Evolutionary conservation across 2,329 filamentous ascomycete genomes (phyloP), one percentile per base, ranked within the genome.

Genomic region (Penicillium thymicola): DNA sequence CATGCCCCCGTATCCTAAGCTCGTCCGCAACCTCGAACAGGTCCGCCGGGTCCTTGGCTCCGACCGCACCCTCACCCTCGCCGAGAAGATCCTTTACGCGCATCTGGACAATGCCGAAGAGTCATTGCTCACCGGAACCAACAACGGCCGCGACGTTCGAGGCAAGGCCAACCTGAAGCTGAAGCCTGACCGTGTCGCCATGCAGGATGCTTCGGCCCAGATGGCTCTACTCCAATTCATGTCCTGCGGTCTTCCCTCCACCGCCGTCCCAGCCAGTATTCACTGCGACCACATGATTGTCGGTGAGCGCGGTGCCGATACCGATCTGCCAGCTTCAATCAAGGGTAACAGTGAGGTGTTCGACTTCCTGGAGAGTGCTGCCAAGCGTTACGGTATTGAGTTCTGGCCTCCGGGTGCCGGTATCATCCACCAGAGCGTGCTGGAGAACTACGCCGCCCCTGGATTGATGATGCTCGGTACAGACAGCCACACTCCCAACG

Each of bases 211-310:
- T 14, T 96, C 91, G 30, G 94, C 94, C 6, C 94, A 99, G 79
- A 99, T 99, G 94, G 94, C 94, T 2, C 80, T 99, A 63, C 80
- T 99, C 67, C 94, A 99, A 77, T 99, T 99, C 82, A 99, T 99
- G 93, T 90, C 90, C 28, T 99, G 94, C 76, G 90, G 91, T 54
- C 82, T 99, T 52, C 89, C 89, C 28, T 86, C 86, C 58, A 96
- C 94, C 2, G 92, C 92, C 10, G 93, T 99, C 48, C 94, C 94
- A 11, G 93, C 94, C 47, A 97, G 92, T 74, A 97, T 97, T 66
- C 94, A 99, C 79, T 99, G 94, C 77, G 94, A 99, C 79, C 94
- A 99, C 76, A 88, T 99, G 86, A 97, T 99, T 77, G 93, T 97
- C 30, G 94, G 93, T 55, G 88, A 95, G 76, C 89, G 87, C 72